Conservation (phyloP, 1,139 yeast genomes). For the Suhomyces atakaporum region DNA sequence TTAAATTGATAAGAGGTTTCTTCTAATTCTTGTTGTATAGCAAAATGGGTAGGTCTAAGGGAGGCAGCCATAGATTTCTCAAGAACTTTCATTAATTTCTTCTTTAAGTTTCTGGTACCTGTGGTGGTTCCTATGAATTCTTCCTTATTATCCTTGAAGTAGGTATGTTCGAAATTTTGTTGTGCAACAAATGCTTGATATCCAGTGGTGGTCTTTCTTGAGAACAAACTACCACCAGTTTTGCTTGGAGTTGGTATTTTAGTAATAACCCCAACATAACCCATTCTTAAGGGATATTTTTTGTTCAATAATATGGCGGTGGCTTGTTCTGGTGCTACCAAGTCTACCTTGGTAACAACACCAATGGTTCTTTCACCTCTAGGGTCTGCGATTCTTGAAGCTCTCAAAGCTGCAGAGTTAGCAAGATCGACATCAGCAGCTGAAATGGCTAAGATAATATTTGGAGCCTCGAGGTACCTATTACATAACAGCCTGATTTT, state of each 20-base stretch:
- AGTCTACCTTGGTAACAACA: conserved; percentile 88
- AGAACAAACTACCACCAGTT: conserved; percentile 29
- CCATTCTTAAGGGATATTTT: conserved; percentile 90
- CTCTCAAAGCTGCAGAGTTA: conserved; percentile 89
- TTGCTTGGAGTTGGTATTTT: conserved; percentile 56
- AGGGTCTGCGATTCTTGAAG: conserved; percentile 92
- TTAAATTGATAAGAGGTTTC: conserved; percentile 92
- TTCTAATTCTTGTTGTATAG: conserved; percentile 88
- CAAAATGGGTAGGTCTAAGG: conserved; percentile 80
- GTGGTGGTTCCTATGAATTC: conserved; percentile 67
- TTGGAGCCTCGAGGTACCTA: conserved; percentile 85
- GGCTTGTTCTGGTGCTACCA: conserved; percentile 78
- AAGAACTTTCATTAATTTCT: conserved; percentile 79
- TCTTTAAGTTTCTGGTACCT: conserved; percentile 75
- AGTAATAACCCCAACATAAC: conserved; percentile 96
- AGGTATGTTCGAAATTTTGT: conserved; percentile 63
- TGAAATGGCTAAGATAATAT: conserved; percentile 90
- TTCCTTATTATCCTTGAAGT: conserved; percentile 60
- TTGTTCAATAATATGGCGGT: conserved; percentile 67
- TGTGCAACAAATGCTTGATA: conserved; percentile 58
- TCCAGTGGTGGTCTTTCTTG: conserved; percentile 40
- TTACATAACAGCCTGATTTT: conserved; percentile 81
- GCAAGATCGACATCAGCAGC: conserved; percentile 99
- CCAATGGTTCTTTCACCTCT: conserved; percentile 95
- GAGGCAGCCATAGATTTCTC: conserved; percentile 92